A percentile compares a stretch with the other conserved stretches of the same genome.
These are phyloP conservation scores for Xerocomellus amylosporus DNA, from an alignment of 768 basidiomycete species.

Conservation along the genomic window DNA sequence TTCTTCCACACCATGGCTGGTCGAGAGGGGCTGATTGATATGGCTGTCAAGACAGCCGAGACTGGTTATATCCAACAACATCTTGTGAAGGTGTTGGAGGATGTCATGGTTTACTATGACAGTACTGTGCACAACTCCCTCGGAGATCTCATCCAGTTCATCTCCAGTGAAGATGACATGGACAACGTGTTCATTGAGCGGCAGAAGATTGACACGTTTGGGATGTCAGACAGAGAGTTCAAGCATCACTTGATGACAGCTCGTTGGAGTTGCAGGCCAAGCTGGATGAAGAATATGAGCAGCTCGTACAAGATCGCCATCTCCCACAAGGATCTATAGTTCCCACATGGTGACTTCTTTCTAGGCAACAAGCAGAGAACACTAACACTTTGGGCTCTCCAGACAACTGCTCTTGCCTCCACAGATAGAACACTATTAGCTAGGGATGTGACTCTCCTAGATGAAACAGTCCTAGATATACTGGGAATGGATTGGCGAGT, in stretches of 20 bases:
- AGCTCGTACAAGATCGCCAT: conserved; percentile 72
- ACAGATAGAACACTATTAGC: too few species aligned
- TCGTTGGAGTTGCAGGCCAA: conserved; percentile 79
- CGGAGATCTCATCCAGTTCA: conserved; percentile 93
- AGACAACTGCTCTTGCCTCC: too few species aligned
- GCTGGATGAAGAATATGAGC: conserved; percentile 74
- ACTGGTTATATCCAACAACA: conserved; percentile 99
- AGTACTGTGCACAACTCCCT: conserved; percentile 97
- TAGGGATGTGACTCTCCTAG: too few species aligned
- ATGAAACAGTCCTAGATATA: too few species aligned
- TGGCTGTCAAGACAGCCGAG: conserved; percentile 99
- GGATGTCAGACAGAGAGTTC: conserved; percentile 76
- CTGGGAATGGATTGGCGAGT: too few species aligned
- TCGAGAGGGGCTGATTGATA: conserved; percentile 98
- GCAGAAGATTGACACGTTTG: conserved; percentile 89
- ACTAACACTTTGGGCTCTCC: too few species aligned
- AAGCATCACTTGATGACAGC: conserved; percentile 82
- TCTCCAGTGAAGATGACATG: conserved; percentile 99
- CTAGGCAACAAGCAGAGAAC: too few species aligned
- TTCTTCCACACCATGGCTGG: conserved; percentile 99
- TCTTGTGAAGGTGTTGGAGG: conserved; percentile 96
- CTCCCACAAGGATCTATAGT: conserved; percentile 77
- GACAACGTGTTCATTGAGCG: conserved; percentile 97
- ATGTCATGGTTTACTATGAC: conserved; percentile 96
- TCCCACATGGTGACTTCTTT: too few species aligned